Base-by-base conservation (phyloP, 1,139 yeast species). In the Taiozyma sp. region DNA sequence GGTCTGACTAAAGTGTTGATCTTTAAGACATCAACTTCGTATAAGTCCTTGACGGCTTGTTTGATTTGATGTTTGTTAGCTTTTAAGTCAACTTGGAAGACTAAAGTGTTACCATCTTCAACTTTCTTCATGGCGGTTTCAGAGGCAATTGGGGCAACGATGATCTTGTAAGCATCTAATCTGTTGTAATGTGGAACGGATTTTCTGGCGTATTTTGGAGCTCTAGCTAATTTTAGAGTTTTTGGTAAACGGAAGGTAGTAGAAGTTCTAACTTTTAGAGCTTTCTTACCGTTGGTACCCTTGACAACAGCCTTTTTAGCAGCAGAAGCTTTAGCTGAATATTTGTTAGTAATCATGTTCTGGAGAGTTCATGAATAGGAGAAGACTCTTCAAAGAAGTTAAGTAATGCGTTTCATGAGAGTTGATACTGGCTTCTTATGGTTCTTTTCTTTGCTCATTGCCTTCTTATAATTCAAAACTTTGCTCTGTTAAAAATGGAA, bases 51-150 rank as follows among this genome's bases (percentile, higher is more conserved):
- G 70, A 93, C 95, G 67, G 99, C 99, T 72, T 85, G 80, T 85
- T 91, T 91, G 83, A 93, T 93, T 81, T 93, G 97, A 80, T 85
- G 78, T 85, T 93, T 93, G 96, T 91, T 93, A 73, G 98, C 83
- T 81, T 88, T 88, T 71, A 90, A 73, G 80, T 88, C 93, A 74
- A 93, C 98, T 80, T 88, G 95, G 93, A 93, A 90, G 65, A 95
- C 99, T 74, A 93, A 86, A 70, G 96, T 93, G 95, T 93, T 93
- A 79, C 96, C 90, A 74, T 90, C 97, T 83, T 95, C 99, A 73
- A 93, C 97, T 85, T 90, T 89, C 88, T 93, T 93, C 88, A 95
- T 90, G 73, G 99, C 97, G 64, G 96, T 89, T 83, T 93, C 99
- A 68, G 96, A 83, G 75, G 95, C 95, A 77, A 93, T 85, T 81